Evolutionary conservation across 768 basidiomycete species (phyloP), one percentile per base, ranked within the genome.

Genomic region (Rubroboletus pulcherrimus): DNA sequence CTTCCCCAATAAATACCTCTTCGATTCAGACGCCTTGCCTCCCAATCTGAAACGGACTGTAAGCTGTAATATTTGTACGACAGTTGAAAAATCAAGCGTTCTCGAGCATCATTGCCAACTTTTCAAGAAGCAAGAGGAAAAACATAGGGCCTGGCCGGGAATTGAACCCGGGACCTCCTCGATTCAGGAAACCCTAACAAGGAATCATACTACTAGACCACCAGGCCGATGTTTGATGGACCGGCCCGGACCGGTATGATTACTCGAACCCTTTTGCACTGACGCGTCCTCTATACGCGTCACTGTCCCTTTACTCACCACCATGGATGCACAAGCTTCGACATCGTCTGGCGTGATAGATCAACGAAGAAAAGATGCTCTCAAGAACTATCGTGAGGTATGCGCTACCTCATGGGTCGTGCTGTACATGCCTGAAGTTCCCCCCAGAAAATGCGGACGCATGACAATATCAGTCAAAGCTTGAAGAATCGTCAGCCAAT

Each of bases 361-460:
- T 57, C 81, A 87, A 62, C 82, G 87, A 54, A 80, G 85, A 66
- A 77, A 79, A 58, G 85, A 87, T 74, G 87, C 89, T 11, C 78
- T 93, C 12, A 89, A 84, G 62, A 79, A 76, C 35, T 93, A 93
- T 66, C 80, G 91, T 56, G 88, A 89, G 56, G 91, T 90, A 60
- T 26, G 73, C 63, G 6, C 19, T 31, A 26, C n/a, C 19, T 4
- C 1, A 41, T 46, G 10, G 12, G 15, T 51, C 51, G 2, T 11
- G 43, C 11, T 40, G 24, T 39, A 29, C 21, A 41, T 24, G 11
- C 12, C 41, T 50, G 21, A 56, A n/a, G 53, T 64, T 51, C 41
- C 50, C 26, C 24, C 56, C 65, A 98, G 96, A 99, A 98, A 92
- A 86, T 98, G 82, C 86, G 85, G 61, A 83, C 85, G 57, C 97